Evolutionary conservation across 169 alveolate species (phyloP).

Genomic region (Fabrea salina): DNA sequence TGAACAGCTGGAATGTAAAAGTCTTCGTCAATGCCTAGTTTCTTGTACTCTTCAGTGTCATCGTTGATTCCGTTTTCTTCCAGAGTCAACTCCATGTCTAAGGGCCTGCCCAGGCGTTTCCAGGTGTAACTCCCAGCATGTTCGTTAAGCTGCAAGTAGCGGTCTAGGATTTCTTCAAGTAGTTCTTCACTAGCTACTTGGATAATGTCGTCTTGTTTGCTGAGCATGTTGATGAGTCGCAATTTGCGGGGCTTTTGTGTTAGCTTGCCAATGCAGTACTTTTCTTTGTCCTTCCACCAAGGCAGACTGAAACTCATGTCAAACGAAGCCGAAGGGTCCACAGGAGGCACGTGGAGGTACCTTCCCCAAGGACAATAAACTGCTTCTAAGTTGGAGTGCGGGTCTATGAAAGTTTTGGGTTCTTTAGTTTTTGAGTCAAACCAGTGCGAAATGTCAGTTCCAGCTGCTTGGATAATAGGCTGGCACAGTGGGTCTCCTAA

Average conservation of each 20-base stretch:
- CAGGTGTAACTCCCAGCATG: constrained; percentile 90
- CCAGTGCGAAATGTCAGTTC: constrained; percentile 91
- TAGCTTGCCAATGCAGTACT: constrained; percentile 76
- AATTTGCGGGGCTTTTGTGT: constrained; percentile 74
- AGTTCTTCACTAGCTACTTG: constrained; percentile 73
- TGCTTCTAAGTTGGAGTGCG: constrained; percentile 69
- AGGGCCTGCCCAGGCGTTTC: constrained; percentile 81
- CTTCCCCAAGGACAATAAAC: constrained; percentile 81
- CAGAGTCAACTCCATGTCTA: constrained; percentile 84
- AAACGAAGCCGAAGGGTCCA: constrained; percentile 73
- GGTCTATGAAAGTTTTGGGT: constrained; percentile 83
- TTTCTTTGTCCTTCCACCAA: constrained; percentile 84
- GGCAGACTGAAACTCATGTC: constrained; percentile 47
- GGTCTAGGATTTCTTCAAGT: constrained; percentile 75
- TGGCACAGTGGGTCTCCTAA: constrained; percentile 57
- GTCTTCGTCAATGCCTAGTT: constrained; percentile 80
- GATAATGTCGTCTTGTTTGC: constrained; percentile 64
- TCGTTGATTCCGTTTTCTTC: constrained; percentile 81
- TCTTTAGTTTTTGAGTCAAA: constrained; percentile 83
- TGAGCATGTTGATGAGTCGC: constrained; percentile 78
- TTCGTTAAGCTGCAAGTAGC: constrained; percentile 76
- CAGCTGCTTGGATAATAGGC: constrained; percentile 90
- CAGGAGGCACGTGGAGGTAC: constrained; percentile 80
- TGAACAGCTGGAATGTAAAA: constrained; percentile 87
- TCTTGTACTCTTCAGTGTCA: constrained; percentile 61